Conservation (phyloP, 2,329 filamentous ascomycete species). For the Ophiocordyceps robertsii region DNA sequence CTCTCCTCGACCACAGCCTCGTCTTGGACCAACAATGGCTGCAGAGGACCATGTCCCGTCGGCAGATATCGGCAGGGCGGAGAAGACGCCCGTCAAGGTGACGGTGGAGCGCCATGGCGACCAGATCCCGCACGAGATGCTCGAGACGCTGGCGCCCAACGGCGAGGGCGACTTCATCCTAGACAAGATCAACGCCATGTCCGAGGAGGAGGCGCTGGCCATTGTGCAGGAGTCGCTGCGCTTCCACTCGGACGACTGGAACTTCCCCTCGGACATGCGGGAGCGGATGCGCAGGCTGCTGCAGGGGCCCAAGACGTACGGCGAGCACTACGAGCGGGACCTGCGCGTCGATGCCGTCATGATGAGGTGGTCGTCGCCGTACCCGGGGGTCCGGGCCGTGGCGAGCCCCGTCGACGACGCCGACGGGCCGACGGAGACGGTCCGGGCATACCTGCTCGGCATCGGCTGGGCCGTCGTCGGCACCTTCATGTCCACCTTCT, state of each 20-base stretch:
- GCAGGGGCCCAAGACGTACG: slow-evolving; percentile 23
- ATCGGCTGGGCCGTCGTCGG: slow-evolving; percentile 7
- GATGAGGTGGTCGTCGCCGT: slow-evolving; percentile 26
- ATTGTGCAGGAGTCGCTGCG: slow-evolving; percentile 22
- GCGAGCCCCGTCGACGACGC: slow-evolving; percentile 21
- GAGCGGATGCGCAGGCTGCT: slow-evolving; percentile 25
- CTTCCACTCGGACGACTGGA: slow-evolving; percentile 30
- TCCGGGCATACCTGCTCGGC: slow-evolving; percentile 29
- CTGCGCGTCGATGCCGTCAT: slow-evolving; percentile 25
- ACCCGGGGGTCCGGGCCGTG: slow-evolving; percentile 27
- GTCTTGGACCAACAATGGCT: neutral
- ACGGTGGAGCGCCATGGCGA: slow-evolving; percentile 11
- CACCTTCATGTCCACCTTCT: slow-evolving; percentile 24
- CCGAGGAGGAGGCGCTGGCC: slow-evolving; percentile 25
- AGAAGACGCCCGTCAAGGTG: slow-evolving; percentile 1
- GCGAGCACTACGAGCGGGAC: slow-evolving; percentile 26
- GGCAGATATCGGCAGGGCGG: neutral
- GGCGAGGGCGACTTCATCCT: slow-evolving; percentile 25
- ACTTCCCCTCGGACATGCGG: slow-evolving; percentile 28
- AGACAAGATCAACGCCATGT: slow-evolving; percentile 26
- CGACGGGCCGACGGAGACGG: slow-evolving; percentile 23
- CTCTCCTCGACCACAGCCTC: neutral
- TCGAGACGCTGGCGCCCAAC: slow-evolving; percentile 27
- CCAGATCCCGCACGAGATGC: slow-evolving; percentile 23
- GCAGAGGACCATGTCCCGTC: neutral